A percentile compares a stretch with the other conserved stretches of the same genome.
Conservation (phyloP, 176 grass and related monocot genomes). For the Lolium rigidum region DNA sequence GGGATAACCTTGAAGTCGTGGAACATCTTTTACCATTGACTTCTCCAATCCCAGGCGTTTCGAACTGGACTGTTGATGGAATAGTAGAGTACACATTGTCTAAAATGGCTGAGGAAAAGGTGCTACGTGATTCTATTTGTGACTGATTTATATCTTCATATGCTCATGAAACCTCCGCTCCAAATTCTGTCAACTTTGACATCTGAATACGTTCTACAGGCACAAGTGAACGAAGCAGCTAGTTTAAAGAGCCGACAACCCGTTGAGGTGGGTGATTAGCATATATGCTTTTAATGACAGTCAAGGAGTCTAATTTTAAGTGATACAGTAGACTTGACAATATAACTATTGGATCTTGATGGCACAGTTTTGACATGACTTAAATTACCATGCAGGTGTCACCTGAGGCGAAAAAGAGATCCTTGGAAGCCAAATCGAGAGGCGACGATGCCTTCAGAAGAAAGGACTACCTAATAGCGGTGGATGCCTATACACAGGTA, state of each 20-base stretch:
- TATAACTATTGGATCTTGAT: neutral
- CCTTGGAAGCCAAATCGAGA: slow-evolving; percentile 86
- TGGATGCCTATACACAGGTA: slow-evolving; percentile 94
- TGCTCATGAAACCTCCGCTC: neutral
- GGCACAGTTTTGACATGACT: neutral
- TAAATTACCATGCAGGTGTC: slow-evolving; percentile 59
- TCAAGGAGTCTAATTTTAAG: neutral
- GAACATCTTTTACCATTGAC: slow-evolving; percentile 80
- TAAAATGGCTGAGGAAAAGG: slow-evolving; percentile 69
- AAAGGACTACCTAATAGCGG: slow-evolving; percentile 78
- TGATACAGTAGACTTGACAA: neutral
- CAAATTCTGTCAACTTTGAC: neutral
- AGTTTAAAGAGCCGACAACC: slow-evolving; percentile 39
- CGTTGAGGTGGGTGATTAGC: slow-evolving; percentile 60
- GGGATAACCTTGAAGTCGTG: slow-evolving; percentile 67
- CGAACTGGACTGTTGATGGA: slow-evolving; percentile 75
- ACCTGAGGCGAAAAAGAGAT: slow-evolving; percentile 70
- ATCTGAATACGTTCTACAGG: slow-evolving; percentile 47
- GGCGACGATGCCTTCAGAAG: slow-evolving; percentile 86
- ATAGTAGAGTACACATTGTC: slow-evolving; percentile 66
- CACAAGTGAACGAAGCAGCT: slow-evolving; percentile 45
- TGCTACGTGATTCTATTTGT: slow-evolving; percentile 18
- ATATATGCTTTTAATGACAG: neutral
- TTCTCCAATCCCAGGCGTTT: slow-evolving; percentile 65
- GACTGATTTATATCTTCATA: neutral